Conservation (phyloP, 2,329 filamentous ascomycete species). For the Drechslera avenae region DNA sequence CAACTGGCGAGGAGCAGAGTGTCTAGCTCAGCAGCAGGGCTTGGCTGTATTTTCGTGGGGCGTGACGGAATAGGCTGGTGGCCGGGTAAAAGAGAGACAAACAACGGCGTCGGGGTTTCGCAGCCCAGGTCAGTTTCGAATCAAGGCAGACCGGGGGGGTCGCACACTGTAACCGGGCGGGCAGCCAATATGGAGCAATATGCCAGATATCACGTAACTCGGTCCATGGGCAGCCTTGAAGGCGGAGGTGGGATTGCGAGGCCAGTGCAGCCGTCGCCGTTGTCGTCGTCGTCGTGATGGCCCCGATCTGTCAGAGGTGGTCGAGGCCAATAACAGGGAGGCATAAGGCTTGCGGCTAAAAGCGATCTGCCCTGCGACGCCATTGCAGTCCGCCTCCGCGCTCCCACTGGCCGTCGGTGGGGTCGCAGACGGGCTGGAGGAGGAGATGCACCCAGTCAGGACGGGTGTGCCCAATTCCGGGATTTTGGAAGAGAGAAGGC, state of each 20-base stretch:
- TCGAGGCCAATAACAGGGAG: conserved; percentile 16
- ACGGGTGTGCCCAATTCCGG: conserved; percentile 30
- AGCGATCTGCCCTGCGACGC: conserved; percentile 25
- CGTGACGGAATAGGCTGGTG: conserved; percentile 37
- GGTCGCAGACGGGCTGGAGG: conserved; percentile 1
- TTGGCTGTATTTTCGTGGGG: conserved; percentile 37
- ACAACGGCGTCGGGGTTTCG: conserved; percentile 39
- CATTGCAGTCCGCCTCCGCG: conserved; percentile 22
- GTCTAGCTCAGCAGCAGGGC: conserved; percentile 15
- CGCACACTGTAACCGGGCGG: conserved; percentile 38
- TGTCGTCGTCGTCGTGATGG: conserved; percentile 6
- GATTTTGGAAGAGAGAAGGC: conserved; percentile 31
- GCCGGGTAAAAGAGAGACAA: conserved; percentile 44
- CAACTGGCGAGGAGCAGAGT: conserved; percentile 21
- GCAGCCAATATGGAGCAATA: conserved; percentile 43
- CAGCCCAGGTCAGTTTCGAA: conserved; percentile 41
- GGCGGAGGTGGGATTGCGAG: conserved; percentile 31
- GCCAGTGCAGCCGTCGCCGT: conserved; percentile 1
- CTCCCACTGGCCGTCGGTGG: conserved; percentile 5
- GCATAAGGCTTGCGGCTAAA: conserved; percentile 15
- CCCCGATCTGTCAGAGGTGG: conserved; percentile 16
- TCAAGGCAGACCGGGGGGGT: conserved; percentile 32
- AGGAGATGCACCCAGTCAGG: conserved; percentile 19
- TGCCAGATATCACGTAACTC: conserved; percentile 42
- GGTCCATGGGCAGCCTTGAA: conserved; percentile 26